Conservation (phyloP, 768 basidiomycete species). For the Chalciporus sphaerocephalus region DNA sequence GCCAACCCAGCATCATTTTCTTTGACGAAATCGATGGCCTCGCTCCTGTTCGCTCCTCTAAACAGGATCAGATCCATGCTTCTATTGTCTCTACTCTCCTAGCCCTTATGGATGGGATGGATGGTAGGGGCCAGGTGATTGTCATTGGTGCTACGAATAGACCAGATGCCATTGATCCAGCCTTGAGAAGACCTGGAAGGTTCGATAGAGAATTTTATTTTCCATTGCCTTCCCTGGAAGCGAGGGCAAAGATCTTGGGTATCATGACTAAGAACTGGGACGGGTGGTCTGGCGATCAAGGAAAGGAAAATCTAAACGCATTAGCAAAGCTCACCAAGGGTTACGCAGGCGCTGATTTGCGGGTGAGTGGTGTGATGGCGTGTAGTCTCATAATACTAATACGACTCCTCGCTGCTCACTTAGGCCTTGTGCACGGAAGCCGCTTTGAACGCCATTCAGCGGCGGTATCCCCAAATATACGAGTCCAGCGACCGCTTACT, state of each 20-base stretch:
- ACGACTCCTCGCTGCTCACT: slow-evolving; percentile 1
- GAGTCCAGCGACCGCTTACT: slow-evolving; percentile 81
- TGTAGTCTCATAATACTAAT: slow-evolving; percentile 11
- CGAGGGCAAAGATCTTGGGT: slow-evolving; percentile 79
- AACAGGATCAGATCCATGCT: slow-evolving; percentile 98
- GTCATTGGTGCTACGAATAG: slow-evolving; percentile 98
- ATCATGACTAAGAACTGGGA: slow-evolving; percentile 92
- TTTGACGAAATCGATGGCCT: slow-evolving; percentile 99
- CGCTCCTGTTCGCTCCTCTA: slow-evolving; percentile 95
- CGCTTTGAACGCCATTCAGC: slow-evolving; percentile 91
- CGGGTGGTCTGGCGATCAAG: slow-evolving; percentile 62
- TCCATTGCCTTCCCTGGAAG: slow-evolving; percentile 78
- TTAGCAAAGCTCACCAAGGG: slow-evolving; percentile 91
- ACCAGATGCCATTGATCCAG: slow-evolving; percentile 97
- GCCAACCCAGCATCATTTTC: slow-evolving; percentile 96
- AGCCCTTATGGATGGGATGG: slow-evolving; percentile 99
- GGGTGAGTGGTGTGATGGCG: slow-evolving; percentile 48
- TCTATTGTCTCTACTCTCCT: slow-evolving; percentile 94
- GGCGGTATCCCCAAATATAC: slow-evolving; percentile 97
- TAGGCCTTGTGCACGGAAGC: slow-evolving; percentile 96
- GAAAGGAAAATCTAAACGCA: slow-evolving; percentile 50
- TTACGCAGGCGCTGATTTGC: slow-evolving; percentile 93
- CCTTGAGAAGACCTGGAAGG: slow-evolving; percentile 86
- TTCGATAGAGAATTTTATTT: slow-evolving; percentile 99
- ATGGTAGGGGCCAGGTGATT: slow-evolving; percentile 93